Conservation (phyloP, 345 rosid species). For the Toxicodendron radicans region DNA sequence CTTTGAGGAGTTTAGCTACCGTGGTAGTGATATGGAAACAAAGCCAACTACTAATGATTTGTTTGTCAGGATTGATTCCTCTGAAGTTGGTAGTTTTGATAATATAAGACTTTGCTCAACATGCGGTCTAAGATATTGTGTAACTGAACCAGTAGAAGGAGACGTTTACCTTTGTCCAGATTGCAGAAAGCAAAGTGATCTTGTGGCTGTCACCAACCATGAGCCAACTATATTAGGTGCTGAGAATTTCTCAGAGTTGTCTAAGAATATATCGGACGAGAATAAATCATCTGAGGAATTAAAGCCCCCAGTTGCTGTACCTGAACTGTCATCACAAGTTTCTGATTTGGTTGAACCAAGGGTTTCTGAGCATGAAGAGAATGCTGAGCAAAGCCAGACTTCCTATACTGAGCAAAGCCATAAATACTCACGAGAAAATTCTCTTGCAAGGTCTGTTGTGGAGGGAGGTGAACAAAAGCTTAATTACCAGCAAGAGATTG, state of each 20-base stretch:
- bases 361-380: slow-evolving; percentile 35
- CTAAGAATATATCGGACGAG: slow-evolving; percentile 36
- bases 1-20: slow-evolving; percentile 45
- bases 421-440: slow-evolving; percentile 35
- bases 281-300: slow-evolving; percentile 30
- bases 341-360: slow-evolving; percentile 33
- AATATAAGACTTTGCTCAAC: slow-evolving; percentile 51
- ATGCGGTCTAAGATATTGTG: slow-evolving; percentile 59
- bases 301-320: slow-evolving; percentile 21
- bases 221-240: slow-evolving; percentile 32
- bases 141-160: slow-evolving; percentile 36
- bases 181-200: slow-evolving; percentile 53
- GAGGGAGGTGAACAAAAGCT: slow-evolving; percentile 44
- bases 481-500: slow-evolving; percentile 35
- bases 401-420: slow-evolving; percentile 31
- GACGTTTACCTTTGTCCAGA: slow-evolving; percentile 63
- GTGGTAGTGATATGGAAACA: slow-evolving; percentile 39
- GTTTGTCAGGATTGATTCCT: slow-evolving; percentile 37
- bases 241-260: slow-evolving; percentile 27
- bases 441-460: slow-evolving; percentile 27
- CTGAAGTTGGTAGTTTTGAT: slow-evolving; percentile 45
- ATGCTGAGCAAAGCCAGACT: slow-evolving; percentile 29
- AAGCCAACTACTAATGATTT: slow-evolving; percentile 43
- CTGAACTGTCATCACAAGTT: slow-evolving; percentile 33
- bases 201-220: slow-evolving; percentile 27